Conservation (phyloP, 305 asterid species). For the Fraxinus baroniana region DNA sequence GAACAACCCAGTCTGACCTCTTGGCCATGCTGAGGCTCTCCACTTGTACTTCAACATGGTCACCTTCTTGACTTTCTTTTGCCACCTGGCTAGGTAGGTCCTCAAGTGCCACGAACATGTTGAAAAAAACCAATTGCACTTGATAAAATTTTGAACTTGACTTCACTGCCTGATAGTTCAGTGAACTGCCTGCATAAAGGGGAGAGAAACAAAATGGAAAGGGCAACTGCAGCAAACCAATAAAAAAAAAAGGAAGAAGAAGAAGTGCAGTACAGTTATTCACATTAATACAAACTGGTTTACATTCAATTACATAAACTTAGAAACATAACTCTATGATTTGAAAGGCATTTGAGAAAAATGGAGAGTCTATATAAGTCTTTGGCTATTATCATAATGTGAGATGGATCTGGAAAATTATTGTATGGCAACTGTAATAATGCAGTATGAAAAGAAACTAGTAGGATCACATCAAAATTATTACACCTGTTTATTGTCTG, state of each 20-base stretch:
- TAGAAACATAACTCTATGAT: background rate
- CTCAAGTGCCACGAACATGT: background rate
- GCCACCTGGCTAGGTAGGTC: background rate
- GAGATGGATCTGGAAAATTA: conserved; percentile 1
- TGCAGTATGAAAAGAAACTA: background rate
- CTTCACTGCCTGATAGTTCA: background rate
- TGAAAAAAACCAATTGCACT: background rate
- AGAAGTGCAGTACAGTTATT: background rate
- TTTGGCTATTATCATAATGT: background rate
- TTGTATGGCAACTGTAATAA: background rate
- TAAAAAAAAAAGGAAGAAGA: background rate
- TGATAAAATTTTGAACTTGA: background rate
- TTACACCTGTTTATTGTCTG: background rate
- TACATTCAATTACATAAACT: background rate
- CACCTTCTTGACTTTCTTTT: background rate
- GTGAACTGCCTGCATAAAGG: background rate
- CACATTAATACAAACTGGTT: background rate
- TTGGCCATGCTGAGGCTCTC: background rate
- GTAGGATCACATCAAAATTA: background rate
- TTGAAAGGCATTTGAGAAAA: background rate
- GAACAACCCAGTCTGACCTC: background rate
- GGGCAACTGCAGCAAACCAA: background rate
- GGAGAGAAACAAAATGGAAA: background rate
- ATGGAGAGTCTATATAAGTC: background rate
- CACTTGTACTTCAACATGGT: background rate